These are phyloP conservation scores for Annona squamosa DNA, from an alignment of 164 flowering plant species.

Conservation along the genomic window DNA sequence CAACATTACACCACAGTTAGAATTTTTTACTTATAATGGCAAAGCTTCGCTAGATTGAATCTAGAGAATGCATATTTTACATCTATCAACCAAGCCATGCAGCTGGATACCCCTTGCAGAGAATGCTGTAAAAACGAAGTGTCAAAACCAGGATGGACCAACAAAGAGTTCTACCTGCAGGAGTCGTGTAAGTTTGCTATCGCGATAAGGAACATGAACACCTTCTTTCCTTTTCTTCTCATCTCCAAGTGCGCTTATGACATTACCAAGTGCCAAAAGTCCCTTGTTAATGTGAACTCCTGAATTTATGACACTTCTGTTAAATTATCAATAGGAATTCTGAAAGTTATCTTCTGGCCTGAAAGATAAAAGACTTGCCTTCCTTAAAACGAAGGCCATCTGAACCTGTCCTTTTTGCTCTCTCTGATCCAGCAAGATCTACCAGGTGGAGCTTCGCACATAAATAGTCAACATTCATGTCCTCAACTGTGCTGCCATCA, in stretches of 20 bases:
- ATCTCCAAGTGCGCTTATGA: constrained; percentile 98
- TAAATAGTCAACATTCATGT: constrained; percentile 72
- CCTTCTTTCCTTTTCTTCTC: constrained; percentile 96
- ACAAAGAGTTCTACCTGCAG: constrained; percentile 63
- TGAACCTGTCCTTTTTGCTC: constrained; percentile 98
- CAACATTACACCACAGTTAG: too few relatives aligned
- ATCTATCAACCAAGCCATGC: too few relatives aligned
- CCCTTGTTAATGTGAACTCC: constrained; percentile 98
- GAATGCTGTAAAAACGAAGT: constrained; percentile 3
- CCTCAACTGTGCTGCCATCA: constrained; percentile 38
- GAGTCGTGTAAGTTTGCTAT: constrained; percentile 96
- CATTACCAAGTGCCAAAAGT: constrained; percentile 99
- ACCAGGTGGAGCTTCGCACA: constrained; percentile 96
- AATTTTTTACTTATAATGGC: too few relatives aligned
- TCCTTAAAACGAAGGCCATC: constrained; percentile 98
- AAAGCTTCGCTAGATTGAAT: too few relatives aligned
- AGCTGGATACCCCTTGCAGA: not conserved
- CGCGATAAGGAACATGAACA: constrained; percentile 94
- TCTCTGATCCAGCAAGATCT: constrained; percentile 99
- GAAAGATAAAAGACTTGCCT: constrained; percentile 35
- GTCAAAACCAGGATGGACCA: not conserved
- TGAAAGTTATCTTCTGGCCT: not conserved
- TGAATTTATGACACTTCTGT: constrained; percentile 15
- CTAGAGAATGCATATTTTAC: too few relatives aligned
- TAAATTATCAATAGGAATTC: not conserved